Base-by-base conservation (phyloP, 192 early-diverging fungal genomes). In the Coemansia sp. region DNA sequence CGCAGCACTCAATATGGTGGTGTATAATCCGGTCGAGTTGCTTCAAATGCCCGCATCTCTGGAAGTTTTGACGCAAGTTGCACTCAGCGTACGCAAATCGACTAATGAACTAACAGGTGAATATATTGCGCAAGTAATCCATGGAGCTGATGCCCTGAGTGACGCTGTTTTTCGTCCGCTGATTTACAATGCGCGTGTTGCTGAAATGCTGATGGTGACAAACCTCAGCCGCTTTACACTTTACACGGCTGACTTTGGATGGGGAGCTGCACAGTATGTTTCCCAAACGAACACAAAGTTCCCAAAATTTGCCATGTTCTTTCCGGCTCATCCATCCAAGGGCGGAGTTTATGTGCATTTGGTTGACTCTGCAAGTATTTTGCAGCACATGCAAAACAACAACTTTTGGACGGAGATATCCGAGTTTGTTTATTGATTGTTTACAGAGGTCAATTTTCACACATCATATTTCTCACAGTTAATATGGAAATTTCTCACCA, bases 171-270 rank as follows among this genome's bases (percentile, higher is more conserved):
- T 32, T 15, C 24, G 22, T 4, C 24, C 32, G 32, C 24, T 8
- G 2, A 23, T 60, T 15, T 27, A 21, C 14, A 43, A 38, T 1
- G 12, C 22, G 3, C 15, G 5, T 1, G 12, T 47, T 32, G 23
- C 43, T 2, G 41, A 43, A 25, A 51, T 5, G 10, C 32, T 27
- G 5, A 2, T 37, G 1, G 41, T 39, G 4, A 27, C n/a, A 38
- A 55, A 50, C 27, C 48, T 17, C 38, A 23, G 21, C 48, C 17
- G 53, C 9, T 32, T 41, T 39, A 57, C 5, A 11, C n/a, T 11
- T 37, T 58, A 63, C 38, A 23, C 3, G 1, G 7, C 12, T 1
- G 57, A 70, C 51, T 70, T 70, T 70, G 68, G 68, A 10, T 39
- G 15, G 50, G 68, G 61, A 0, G 7, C 22, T 14, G 62, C 68